phyloP scores from a whole-genome alignment of 495 filamentous ascomycete species.

The Penicillium ochrochloron region DNA sequence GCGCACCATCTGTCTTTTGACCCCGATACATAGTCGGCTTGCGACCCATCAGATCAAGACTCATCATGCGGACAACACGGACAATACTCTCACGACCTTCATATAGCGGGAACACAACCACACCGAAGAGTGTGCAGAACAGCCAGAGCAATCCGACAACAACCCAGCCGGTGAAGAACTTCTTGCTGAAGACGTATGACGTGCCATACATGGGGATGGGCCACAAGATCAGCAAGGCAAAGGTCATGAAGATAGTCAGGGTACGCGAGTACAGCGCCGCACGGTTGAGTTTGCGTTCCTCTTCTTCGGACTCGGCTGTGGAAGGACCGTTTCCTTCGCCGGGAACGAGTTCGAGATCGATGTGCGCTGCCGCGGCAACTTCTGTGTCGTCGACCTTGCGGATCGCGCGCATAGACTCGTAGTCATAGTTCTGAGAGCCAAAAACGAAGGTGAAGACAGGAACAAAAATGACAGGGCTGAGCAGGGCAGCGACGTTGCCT shows the following conservation, averaged over 20 bases:
- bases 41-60: constrained; percentile 69
- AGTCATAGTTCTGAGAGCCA: constrained; percentile 85
- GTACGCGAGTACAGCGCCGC: constrained; percentile 80
- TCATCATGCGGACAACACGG: constrained; percentile 68
- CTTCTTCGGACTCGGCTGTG: constrained; percentile 54
- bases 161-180: constrained; percentile 94
- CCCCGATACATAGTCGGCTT: constrained; percentile 40
- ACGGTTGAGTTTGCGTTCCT: constrained; percentile 69
- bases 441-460: constrained; percentile 78
- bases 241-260: constrained; percentile 74
- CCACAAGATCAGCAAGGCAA: constrained; percentile 84
- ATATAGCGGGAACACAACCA: constrained; percentile 82
- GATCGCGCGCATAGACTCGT: constrained; percentile 82
- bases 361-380: constrained; percentile 65
- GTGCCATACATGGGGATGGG: constrained; percentile 93
- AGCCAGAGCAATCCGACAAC: constrained; percentile 86
- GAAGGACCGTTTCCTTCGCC: constrained; percentile 50
- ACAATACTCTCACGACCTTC: constrained; percentile 75
- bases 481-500: constrained; percentile 80
- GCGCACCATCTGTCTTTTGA: constrained; percentile 26
- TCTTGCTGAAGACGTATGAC: constrained; percentile 85
- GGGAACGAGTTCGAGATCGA: constrained; percentile 73
- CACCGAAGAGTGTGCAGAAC: constrained; percentile 72
- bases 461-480: constrained; percentile 79
- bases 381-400: constrained; percentile 83